phyloP scores from a whole-genome alignment of 1,284 basidiomycete species.

The Golubevia pallescens region DNA sequence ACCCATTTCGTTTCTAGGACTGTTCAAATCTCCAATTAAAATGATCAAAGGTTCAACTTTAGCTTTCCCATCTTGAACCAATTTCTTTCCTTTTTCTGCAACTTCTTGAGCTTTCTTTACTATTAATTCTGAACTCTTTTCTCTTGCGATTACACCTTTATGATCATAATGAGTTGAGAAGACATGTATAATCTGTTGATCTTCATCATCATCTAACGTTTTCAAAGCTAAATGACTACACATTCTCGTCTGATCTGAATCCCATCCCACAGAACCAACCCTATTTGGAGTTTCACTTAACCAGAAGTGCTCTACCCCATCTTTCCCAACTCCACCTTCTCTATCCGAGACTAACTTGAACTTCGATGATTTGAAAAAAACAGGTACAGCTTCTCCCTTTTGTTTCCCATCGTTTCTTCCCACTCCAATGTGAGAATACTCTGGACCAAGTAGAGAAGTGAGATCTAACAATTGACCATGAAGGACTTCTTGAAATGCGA shows the following conservation, averaged over 20 bases:
- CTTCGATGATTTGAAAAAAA: constrained; percentile 29
- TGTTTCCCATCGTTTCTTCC: constrained; percentile 27
- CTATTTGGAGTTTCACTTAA: constrained; percentile 22
- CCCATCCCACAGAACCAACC: constrained; percentile 37
- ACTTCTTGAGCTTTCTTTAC: constrained; percentile 22
- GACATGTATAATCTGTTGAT: constrained; percentile 29
- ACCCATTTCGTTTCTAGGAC: constrained; percentile 26
- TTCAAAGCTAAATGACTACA: constrained; percentile 39
- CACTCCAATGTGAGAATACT: constrained; percentile 30
- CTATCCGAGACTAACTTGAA: constrained; percentile 15
- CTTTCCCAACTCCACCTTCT: constrained; percentile 28
- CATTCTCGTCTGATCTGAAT: constrained; percentile 39
- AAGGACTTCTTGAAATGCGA: constrained; percentile 42
- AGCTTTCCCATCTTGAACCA: background rate
- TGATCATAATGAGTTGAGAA: constrained; percentile 47
- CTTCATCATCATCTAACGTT: constrained; percentile 5
- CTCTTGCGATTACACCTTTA: constrained; percentile 26
- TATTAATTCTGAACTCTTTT: constrained; percentile 28
- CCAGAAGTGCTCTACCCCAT: constrained; percentile 44
- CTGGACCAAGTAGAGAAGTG: constrained; percentile 4
- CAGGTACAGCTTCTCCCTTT: constrained; percentile 35
- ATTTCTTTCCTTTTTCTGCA: constrained; percentile 8
- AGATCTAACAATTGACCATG: constrained; percentile 13
- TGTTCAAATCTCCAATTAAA: constrained; percentile 41
- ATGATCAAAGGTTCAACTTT: constrained; percentile 23